A percentile compares a stretch with the other conserved stretches of the same genome.
Evolutionary conservation across 192 early-diverging fungal species (phyloP).

Genomic region (Funneliformis mosseae): DNA sequence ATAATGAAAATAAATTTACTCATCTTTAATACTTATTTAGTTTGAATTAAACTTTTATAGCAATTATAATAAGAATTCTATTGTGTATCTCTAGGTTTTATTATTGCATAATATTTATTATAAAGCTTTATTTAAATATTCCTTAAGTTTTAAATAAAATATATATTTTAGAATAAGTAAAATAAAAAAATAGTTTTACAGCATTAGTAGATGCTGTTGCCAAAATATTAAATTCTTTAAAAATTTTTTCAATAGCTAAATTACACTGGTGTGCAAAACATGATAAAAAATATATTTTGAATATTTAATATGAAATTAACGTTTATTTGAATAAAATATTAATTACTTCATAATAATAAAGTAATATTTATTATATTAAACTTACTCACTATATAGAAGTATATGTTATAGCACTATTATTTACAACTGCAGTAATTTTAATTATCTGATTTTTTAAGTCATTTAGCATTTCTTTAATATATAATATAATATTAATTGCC

Average conservation of each 20-base stretch:
- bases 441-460: background rate
- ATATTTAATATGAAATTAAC: no score
- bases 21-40: background rate
- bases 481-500: background rate
- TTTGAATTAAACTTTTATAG: conserved; percentile 14
- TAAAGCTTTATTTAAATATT: conserved; percentile 1
- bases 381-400: no score
- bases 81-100: background rate
- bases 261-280: no score
- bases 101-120: background rate
- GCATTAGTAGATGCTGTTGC: background rate
- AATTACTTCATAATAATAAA: no score
- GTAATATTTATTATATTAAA: no score
- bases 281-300: no score
- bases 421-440: no score
- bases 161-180: conserved; percentile 11
- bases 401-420: no score
- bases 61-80: conserved; percentile 21
- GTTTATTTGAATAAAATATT: no score
- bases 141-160: conserved; percentile 27
- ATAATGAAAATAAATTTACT: background rate
- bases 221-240: conserved; percentile 18
- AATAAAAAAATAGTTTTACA: background rate
- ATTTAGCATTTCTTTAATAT: conserved; percentile 13
- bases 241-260: background rate